Base-by-base conservation (phyloP, 176 grass and related monocot genomes). In the Hyparrhenia diplandra region DNA sequence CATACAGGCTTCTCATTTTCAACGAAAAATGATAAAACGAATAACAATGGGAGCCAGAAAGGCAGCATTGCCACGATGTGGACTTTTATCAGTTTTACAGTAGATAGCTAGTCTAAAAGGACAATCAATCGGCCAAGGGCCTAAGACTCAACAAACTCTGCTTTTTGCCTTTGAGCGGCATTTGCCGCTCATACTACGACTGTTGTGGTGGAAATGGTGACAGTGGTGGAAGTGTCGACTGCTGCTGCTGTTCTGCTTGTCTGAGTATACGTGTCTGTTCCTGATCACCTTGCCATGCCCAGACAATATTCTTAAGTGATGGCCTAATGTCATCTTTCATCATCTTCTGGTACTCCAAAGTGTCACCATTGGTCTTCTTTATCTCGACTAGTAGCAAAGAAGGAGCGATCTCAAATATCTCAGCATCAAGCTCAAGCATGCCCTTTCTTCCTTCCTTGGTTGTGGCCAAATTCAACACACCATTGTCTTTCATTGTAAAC, bases 261-360 rank as follows among this genome's bases (percentile, higher is more conserved):
- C 12, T 8, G 64, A n/a, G 57, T 37, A 20, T 52, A 18, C 21
- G 4, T 36, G 46, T 37, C 28, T 87, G 64, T 24, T 82, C 79
- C 7, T 79, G 72, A 78, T 93, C 86, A 47, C 87, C 87, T 67
- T 94, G 85, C 82, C 91, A 97, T n/a, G 87, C 59, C 94, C 94
- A 97, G 28, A 92, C 76, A 69, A 97, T 85, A 54, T 97, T 83
- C 11, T 75, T 76, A 3, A 97, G 84, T 45, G 89, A 88, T 23
- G 91, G 94, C 54, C 87, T 91, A 75, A 97, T 73, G 28, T 83
- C 78, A 37, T 94, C 88, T n/a, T n/a, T n/a, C 80, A 97, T 58
- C 58, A 92, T 14, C 23, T 87, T 88, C n/a, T 94, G 89, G 81
- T 94, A 94, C 76, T 92, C 94, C n/a, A 82, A 94, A 10, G 89